phyloP scores from a whole-genome alignment of 768 basidiomycete species.

The Artomyces pyxidatus region DNA sequence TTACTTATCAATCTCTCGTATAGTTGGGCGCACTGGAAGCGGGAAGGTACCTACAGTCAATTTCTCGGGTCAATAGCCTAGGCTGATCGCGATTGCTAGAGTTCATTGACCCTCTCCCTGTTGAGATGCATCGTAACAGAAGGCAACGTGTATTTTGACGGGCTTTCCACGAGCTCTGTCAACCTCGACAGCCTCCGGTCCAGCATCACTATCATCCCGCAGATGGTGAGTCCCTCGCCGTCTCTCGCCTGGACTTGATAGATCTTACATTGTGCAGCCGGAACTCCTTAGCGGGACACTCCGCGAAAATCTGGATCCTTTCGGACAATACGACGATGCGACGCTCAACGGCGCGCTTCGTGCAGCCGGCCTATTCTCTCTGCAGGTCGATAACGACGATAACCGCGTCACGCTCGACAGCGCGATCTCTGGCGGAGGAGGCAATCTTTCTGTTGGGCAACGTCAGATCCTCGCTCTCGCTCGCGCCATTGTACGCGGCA shows the following conservation, averaged over 20 bases:
- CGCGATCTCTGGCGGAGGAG: conserved; percentile 34
- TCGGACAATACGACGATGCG: conserved; percentile 45
- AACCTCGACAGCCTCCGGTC: conserved; percentile 47
- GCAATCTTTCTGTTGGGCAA: conserved; percentile 50
- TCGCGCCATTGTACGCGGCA: conserved; percentile 47
- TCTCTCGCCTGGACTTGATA: not conserved
- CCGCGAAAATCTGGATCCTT: conserved; percentile 53
- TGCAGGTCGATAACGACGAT: conserved; percentile 30
- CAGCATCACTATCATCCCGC: conserved; percentile 53
- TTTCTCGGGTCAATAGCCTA: too few species aligned
- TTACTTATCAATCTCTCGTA: not conserved
- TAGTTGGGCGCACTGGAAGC: conserved; percentile 53
- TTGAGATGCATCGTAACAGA: conserved; percentile 46
- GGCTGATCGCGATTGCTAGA: too few species aligned
- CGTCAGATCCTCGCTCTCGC: conserved; percentile 54
- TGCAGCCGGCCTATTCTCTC: conserved; percentile 37
- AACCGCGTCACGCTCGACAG: conserved; percentile 36
- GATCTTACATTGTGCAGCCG: conserved; percentile 24
- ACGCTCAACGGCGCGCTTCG: conserved; percentile 41
- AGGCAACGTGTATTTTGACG: conserved; percentile 46
- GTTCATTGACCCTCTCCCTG: conserved; percentile 43
- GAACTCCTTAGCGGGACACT: conserved; percentile 49
- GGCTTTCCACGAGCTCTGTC: conserved; percentile 33
- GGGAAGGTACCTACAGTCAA: conserved; percentile 38
- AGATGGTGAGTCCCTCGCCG: conserved; percentile 30